A percentile compares a stretch with the other conserved stretches of the same genome.
phyloP scores from a whole-genome alignment of 257 asterid species.

The Petunia secreta region DNA sequence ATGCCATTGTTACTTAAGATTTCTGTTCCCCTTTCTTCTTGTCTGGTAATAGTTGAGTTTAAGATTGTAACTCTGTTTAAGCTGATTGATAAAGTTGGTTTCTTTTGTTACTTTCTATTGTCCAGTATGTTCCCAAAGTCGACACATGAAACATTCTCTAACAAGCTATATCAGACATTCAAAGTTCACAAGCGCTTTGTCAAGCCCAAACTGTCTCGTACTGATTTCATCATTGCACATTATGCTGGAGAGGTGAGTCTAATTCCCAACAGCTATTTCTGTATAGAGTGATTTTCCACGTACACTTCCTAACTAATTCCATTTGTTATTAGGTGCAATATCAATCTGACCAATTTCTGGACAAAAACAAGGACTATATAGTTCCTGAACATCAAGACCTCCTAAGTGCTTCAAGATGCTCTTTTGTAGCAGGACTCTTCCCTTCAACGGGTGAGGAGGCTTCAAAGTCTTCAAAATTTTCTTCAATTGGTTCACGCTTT shows the following conservation, averaged over 20 bases:
- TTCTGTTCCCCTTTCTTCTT: neutral
- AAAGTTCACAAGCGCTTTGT: constrained; percentile 87
- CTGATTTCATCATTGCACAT: constrained; percentile 84
- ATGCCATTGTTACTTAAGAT: constrained; percentile 20
- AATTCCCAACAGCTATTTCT: constrained; percentile 26
- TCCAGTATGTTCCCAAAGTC: constrained; percentile 99
- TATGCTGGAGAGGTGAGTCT: constrained; percentile 96
- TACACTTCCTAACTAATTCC: constrained; percentile 34
- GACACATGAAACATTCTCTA: constrained; percentile 92
- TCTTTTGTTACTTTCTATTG: constrained; percentile 34
- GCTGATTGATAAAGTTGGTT: constrained; percentile 26
- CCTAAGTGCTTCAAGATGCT: constrained; percentile 77
- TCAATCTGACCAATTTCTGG: constrained; percentile 91
- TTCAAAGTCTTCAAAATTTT: constrained; percentile 87
- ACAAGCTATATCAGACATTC: constrained; percentile 94
- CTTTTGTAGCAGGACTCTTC: constrained; percentile 97
- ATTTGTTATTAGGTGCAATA: constrained; percentile 77
- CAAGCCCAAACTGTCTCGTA: constrained; percentile 96
- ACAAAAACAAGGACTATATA: constrained; percentile 97
- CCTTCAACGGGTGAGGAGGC: constrained; percentile 82
- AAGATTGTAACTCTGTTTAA: neutral
- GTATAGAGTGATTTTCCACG: constrained; percentile 22
- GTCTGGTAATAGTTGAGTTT: constrained; percentile 26
- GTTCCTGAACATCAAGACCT: constrained; percentile 98
- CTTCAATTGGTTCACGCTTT: constrained; percentile 97